phyloP scores from a whole-genome alignment of 768 basidiomycete genomes.

The Leccinum rimulosum region DNA sequence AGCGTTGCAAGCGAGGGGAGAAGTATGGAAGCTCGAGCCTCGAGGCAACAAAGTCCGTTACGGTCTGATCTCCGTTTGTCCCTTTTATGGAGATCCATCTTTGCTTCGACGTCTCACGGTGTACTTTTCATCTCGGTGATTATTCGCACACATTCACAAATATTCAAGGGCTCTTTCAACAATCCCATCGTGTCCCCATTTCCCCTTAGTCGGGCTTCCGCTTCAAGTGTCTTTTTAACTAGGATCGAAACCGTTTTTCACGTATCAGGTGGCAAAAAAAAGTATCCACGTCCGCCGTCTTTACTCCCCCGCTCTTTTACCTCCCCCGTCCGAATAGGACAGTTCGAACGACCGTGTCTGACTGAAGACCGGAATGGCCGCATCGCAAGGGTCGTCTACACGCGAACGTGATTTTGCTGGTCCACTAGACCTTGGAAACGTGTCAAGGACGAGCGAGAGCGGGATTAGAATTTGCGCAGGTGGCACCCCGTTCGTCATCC shows the following conservation, averaged over 20 bases:
- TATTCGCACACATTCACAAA: too few species aligned
- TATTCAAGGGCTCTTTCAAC: conserved; percentile 2
- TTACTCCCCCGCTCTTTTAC: not conserved
- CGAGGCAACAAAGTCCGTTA: not conserved
- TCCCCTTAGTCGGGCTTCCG: conserved; percentile 7
- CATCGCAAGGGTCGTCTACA: not conserved
- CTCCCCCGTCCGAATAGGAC: not conserved
- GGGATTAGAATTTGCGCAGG: not conserved
- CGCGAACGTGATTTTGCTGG: not conserved
- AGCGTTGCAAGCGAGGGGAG: not conserved
- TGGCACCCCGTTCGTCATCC: not conserved
- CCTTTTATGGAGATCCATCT: not conserved
- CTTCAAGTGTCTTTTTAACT: not conserved
- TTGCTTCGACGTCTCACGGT: not conserved
- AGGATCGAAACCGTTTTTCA: not conserved
- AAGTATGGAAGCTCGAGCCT: conserved; percentile 3
- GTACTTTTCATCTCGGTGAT: not conserved
- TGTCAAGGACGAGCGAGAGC: conserved; percentile 5
- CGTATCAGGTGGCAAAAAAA: not conserved
- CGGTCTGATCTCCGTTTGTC: not conserved
- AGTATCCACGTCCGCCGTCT: not conserved
- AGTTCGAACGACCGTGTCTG: not conserved
- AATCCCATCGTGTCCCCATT: conserved; percentile 11
- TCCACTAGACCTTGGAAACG: not conserved
- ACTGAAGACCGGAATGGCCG: not conserved